Evolutionary conservation across 2,329 filamentous ascomycete genomes (phyloP).

Genomic region (Metarhizium sp.): DNA sequence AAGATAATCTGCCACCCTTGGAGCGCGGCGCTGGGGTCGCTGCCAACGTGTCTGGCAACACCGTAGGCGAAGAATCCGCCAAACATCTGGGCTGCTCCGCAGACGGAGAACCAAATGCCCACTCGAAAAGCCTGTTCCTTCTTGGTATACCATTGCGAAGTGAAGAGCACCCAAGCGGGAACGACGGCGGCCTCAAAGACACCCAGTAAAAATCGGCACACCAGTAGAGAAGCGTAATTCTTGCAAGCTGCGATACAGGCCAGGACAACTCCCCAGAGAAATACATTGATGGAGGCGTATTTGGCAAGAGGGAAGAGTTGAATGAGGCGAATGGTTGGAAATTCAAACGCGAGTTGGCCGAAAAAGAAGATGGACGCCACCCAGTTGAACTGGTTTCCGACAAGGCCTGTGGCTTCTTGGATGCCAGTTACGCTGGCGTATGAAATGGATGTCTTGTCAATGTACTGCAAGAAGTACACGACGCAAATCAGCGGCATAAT

Average conservation of each 20-base stretch:
- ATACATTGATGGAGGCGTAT: slow-evolving; percentile 26
- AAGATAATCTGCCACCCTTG: too few relatives aligned
- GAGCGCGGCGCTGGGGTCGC: too few relatives aligned
- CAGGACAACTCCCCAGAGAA: slow-evolving; percentile 21
- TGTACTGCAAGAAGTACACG: slow-evolving; percentile 15
- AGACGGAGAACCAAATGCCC: too few relatives aligned
- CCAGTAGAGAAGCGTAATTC: too few relatives aligned
- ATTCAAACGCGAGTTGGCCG: slow-evolving; percentile 26
- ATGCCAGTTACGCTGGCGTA: slow-evolving; percentile 16
- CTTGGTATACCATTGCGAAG: too few relatives aligned
- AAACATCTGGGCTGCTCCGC: too few relatives aligned
- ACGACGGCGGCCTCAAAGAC: too few relatives aligned
- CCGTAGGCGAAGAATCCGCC: too few relatives aligned
- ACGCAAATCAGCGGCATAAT: slow-evolving; percentile 16
- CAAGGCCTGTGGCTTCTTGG: slow-evolving; percentile 21
- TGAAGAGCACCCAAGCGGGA: too few relatives aligned
- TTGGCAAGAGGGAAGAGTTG: slow-evolving; percentile 28
- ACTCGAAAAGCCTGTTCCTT: too few relatives aligned
- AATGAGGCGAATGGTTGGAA: slow-evolving; percentile 27
- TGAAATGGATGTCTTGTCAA: slow-evolving; percentile 16
- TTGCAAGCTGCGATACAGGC: neutral
- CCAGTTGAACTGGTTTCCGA: slow-evolving; percentile 34
- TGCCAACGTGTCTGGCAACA: too few relatives aligned
- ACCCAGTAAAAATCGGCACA: too few relatives aligned
- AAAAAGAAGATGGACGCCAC: slow-evolving; percentile 16